Evolutionary conservation across 1,284 basidiomycete species (phyloP).

Genomic region (Papiliotrema laurentii): DNA sequence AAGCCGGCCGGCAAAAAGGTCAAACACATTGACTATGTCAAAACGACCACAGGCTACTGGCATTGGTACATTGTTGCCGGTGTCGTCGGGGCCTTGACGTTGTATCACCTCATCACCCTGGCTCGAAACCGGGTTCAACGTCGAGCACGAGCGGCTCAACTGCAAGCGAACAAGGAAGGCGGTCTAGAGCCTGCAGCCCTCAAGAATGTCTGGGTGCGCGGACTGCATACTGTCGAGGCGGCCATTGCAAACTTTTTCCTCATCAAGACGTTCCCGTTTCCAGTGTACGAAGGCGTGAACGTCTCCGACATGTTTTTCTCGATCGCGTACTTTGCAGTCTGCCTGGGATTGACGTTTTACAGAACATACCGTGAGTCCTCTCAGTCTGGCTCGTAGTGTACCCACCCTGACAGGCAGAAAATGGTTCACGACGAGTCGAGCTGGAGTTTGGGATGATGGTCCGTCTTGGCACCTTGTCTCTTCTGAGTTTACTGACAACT

Average conservation of each 20-base stretch:
- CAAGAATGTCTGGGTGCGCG: not conserved
- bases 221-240: not conserved
- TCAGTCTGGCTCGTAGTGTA: not conserved
- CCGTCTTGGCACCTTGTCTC: not conserved
- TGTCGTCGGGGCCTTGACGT: not conserved
- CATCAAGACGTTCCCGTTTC: not conserved
- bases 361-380: conserved; percentile 5
- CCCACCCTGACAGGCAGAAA: not conserved
- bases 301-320: not conserved
- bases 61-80: conserved; percentile 4
- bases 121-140: too few species aligned
- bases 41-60: conserved; percentile 1
- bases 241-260: conserved; percentile 2
- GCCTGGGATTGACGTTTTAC: not conserved
- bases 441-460: conserved; percentile 5
- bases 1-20: not conserved
- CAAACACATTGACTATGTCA: not conserved
- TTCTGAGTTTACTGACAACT: not conserved
- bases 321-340: not conserved
- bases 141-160: too few species aligned
- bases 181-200: not conserved
- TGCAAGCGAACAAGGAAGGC: not conserved
- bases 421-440: not conserved
- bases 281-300: not conserved
- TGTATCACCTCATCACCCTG: not conserved